Conservation (phyloP, 2,329 filamentous ascomycete species). For the Capronia americana region DNA sequence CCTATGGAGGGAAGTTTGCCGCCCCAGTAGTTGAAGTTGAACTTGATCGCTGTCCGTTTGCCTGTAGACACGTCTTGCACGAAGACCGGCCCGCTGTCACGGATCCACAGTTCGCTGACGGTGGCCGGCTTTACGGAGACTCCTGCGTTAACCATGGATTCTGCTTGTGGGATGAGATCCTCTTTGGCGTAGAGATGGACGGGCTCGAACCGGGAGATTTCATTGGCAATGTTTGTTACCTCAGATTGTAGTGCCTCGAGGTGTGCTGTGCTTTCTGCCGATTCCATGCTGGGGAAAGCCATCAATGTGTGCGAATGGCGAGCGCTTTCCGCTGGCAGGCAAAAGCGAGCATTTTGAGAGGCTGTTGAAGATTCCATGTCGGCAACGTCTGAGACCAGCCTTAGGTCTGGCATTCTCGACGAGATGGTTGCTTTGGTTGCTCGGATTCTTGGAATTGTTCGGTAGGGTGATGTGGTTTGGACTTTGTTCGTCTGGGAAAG, state of each 20-base stretch:
- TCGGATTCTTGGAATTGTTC: neutral
- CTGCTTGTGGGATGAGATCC: constrained; percentile 37
- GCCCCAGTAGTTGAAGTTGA: constrained; percentile 31
- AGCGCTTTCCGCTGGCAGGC: constrained; percentile 20
- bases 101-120: constrained; percentile 44
- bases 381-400: neutral
- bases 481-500: neutral
- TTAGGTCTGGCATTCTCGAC: neutral
- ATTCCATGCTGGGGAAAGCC: constrained; percentile 20
- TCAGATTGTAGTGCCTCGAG: constrained; percentile 23
- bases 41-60: constrained; percentile 27
- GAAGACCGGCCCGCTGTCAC: constrained; percentile 44
- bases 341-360: constrained; percentile 14
- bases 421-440: neutral
- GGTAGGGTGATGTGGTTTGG: neutral
- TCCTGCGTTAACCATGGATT: constrained; percentile 8
- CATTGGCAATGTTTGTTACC: constrained; percentile 16
- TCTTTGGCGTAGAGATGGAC: constrained; percentile 43
- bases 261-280: constrained; percentile 14
- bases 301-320: constrained; percentile 22
- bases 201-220: constrained; percentile 41
- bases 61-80: constrained; percentile 28
- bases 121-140: constrained; percentile 36
- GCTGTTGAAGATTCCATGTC: neutral
- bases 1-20: constrained; percentile 30